These are phyloP conservation scores for Aspergillus felis DNA, from an alignment of 2,329 filamentous ascomycete genomes.

Conservation along the genomic window DNA sequence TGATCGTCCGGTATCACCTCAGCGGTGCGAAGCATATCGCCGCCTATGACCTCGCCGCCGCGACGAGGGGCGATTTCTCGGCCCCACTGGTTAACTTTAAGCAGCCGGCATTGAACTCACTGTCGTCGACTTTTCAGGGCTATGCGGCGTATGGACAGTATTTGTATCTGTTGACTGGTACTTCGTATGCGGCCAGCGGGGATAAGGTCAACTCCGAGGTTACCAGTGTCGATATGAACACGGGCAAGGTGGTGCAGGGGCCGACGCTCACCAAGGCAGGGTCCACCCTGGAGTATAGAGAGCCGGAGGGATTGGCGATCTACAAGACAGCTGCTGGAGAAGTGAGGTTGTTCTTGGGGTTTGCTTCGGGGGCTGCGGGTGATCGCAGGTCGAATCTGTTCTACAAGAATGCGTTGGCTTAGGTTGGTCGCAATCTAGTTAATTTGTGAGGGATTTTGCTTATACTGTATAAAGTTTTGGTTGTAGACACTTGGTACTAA, in stretches of 20 bases:
- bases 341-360: constrained; percentile 18
- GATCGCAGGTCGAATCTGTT: constrained; percentile 18
- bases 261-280: constrained; percentile 18
- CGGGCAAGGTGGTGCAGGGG: constrained; percentile 15
- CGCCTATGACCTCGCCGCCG: constrained; percentile 13
- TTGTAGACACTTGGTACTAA: neutral
- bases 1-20: constrained; percentile 15
- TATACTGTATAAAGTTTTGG: neutral
- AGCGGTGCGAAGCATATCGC: constrained; percentile 14
- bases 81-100: constrained; percentile 12
- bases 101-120: constrained; percentile 7
- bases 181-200: constrained; percentile 11
- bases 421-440: neutral
- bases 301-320: constrained; percentile 20
- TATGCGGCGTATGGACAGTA: constrained; percentile 16
- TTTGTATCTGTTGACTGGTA: constrained; percentile 15
- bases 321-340: constrained; percentile 17
- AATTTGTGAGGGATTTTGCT: too few relatives aligned
- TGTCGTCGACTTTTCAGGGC: constrained; percentile 12
- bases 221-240: constrained; percentile 16
- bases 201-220: constrained; percentile 16
- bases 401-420: constrained; percentile 18
- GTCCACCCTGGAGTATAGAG: constrained; percentile 15
- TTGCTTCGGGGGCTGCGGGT: constrained; percentile 16
- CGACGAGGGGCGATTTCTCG: constrained; percentile 14